Conservation (phyloP, 2,329 filamentous ascomycete species). For the Calonectria hongkongensis region DNA sequence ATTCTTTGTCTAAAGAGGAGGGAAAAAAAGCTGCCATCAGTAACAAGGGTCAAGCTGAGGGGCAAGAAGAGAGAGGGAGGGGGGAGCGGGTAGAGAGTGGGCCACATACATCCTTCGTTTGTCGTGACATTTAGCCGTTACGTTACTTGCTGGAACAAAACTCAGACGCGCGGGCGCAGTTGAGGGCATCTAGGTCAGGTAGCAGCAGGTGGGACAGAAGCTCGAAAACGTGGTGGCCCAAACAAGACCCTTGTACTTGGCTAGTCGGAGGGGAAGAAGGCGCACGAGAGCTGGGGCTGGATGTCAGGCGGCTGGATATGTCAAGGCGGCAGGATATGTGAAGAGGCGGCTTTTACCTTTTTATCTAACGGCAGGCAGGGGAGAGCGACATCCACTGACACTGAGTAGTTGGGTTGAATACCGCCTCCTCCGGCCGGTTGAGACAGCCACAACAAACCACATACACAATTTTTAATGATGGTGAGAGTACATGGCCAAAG, state of each 20-base stretch:
- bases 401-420: conserved; percentile 31
- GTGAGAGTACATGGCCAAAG: conserved; percentile 46
- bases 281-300: conserved; percentile 19
- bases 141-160: conserved; percentile 45
- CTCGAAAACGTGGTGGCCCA: conserved; percentile 33
- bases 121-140: conserved; percentile 58
- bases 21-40: conserved; percentile 44
- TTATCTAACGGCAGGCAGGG: conserved; percentile 18
- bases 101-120: conserved; percentile 54
- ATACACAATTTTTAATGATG: conserved; percentile 42
- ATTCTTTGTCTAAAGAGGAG: conserved; percentile 60
- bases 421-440: conserved; percentile 41
- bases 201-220: conserved; percentile 39
- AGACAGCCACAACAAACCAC: conserved; percentile 47
- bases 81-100: conserved; percentile 38
- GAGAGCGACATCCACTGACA: conserved; percentile 8
- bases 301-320: conserved; percentile 3
- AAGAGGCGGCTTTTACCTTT: conserved; percentile 34
- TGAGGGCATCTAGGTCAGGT: conserved; percentile 50
- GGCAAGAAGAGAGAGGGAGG: conserved; percentile 27
- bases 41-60: conserved; percentile 39
- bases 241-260: conserved; percentile 21
- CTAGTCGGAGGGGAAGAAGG: conserved; percentile 21
- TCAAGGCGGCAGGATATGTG: conserved; percentile 18
- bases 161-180: conserved; percentile 38